Percentiles rank a stretch among this genome's conserved stretches.
Conservation (phyloP, 2,329 filamentous ascomycete species). For the Talaromyces pinophilus region DNA sequence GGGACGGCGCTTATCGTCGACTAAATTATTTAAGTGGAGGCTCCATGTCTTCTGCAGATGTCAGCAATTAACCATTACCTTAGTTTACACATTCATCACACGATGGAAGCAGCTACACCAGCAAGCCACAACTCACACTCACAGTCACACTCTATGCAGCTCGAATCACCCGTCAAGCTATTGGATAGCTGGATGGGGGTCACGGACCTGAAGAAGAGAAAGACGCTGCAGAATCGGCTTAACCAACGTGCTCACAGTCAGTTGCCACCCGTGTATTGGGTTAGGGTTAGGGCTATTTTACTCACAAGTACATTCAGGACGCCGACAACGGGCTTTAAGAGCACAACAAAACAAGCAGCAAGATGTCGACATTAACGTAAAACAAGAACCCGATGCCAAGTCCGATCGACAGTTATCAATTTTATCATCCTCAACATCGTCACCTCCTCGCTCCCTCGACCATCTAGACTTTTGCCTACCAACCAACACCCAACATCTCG, state of each 20-base stretch:
- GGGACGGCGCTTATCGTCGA: not conserved
- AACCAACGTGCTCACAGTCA: conserved; percentile 19
- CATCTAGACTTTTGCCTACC: not conserved
- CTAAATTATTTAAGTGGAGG: conserved; percentile 1
- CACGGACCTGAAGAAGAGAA: conserved; percentile 12
- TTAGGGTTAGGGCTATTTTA: not conserved
- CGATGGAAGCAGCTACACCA: not conserved
- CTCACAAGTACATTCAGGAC: not conserved
- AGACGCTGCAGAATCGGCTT: conserved; percentile 20
- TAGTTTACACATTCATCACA: not conserved
- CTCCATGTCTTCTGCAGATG: not conserved
- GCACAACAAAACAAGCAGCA: not conserved
- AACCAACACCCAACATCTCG: not conserved
- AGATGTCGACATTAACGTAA: not conserved
- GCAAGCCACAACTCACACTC: not conserved
- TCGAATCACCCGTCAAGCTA: not conserved
- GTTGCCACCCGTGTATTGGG: not conserved
- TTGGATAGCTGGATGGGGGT: conserved; percentile 19
- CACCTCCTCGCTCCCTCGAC: conserved; percentile 2
- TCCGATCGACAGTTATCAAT: no score
- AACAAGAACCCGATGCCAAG: not conserved
- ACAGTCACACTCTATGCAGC: not conserved
- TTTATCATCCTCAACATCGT: no score
- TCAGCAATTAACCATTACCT: not conserved
- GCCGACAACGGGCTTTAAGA: conserved; percentile 11